A percentile compares a stretch with the other conserved stretches of the same genome.
Evolutionary conservation across 495 filamentous ascomycete species (phyloP).

Genomic region (Terfezia claveryi): DNA sequence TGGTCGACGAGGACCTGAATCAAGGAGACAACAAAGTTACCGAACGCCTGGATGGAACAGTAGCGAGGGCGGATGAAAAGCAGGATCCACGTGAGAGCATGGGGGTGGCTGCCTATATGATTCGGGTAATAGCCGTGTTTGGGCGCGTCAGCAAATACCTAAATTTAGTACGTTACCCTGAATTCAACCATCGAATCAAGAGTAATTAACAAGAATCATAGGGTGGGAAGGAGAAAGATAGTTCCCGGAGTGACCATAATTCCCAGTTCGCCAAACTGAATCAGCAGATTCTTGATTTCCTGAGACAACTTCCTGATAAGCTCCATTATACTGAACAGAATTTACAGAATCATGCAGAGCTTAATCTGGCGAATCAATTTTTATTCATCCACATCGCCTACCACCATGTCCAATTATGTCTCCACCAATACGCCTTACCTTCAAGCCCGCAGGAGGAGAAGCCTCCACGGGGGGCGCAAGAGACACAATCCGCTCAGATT

Average conservation of each 20-base stretch:
- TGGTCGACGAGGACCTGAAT: constrained; percentile 73
- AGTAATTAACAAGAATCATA: neutral
- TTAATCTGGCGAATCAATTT: constrained; percentile 74
- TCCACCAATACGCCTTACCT: constrained; percentile 71
- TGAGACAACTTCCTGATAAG: constrained; percentile 41
- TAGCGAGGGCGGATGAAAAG: constrained; percentile 32
- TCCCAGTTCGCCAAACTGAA: constrained; percentile 54
- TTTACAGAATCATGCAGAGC: constrained; percentile 59
- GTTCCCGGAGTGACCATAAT: constrained; percentile 57
- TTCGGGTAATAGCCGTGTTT: constrained; percentile 70
- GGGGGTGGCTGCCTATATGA: constrained; percentile 84
- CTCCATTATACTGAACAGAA: constrained; percentile 62
- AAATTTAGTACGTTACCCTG: constrained; percentile 33
- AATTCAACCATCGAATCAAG: no score
- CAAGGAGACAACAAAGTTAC: constrained; percentile 79
- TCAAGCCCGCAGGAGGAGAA: constrained; percentile 35
- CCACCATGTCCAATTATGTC: constrained; percentile 75
- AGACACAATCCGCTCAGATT: constrained; percentile 22
- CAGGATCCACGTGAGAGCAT: constrained; percentile 44
- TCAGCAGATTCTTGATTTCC: constrained; percentile 48
- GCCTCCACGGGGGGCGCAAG: constrained; percentile 54
- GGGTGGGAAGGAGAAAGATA: constrained; percentile 65
- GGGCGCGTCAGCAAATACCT: constrained; percentile 74
- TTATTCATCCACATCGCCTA: constrained; percentile 79
- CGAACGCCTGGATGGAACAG: constrained; percentile 56